Evolutionary conservation across 805 yeast genomes (phyloP).

Genomic region (Ogataea paraovalis): DNA sequence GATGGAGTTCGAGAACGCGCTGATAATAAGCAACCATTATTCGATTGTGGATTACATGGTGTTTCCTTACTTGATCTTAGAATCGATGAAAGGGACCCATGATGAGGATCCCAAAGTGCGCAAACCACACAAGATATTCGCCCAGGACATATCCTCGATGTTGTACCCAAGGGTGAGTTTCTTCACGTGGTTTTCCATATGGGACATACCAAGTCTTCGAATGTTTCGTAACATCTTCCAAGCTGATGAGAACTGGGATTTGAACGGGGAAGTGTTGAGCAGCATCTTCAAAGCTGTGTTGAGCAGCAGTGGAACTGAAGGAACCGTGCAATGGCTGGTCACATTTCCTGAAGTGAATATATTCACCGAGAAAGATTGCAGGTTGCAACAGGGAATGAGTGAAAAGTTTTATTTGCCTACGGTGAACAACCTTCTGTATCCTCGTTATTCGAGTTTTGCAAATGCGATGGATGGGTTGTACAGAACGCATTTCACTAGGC

Average conservation of each 20-base stretch:
- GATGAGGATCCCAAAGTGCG: conserved; percentile 4
- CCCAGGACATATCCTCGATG: conserved; percentile 25
- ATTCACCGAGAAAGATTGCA: conserved; percentile 44
- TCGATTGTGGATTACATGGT: conserved; percentile 65
- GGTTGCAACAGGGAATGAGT: conserved; percentile 51
- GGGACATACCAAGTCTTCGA: conserved; percentile 56
- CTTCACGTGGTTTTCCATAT: conserved; percentile 66
- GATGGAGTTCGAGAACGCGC: conserved; percentile 34
- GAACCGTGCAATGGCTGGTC: conserved; percentile 48
- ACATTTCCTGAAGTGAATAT: conserved; percentile 86
- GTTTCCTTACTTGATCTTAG: conserved; percentile 39
- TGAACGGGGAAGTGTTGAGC: conserved; percentile 34
- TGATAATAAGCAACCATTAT: conserved; percentile 53
- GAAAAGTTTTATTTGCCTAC: conserved; percentile 57
- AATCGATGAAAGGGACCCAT: conserved; percentile 15
- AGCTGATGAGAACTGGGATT: conserved; percentile 70
- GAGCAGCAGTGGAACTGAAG: conserved; percentile 30
- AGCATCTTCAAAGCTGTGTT: conserved; percentile 34
- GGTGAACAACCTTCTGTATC: conserved; percentile 64
- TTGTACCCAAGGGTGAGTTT: conserved; percentile 47
- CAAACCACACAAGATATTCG: conserved; percentile 17
- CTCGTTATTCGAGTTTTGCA: conserved; percentile 61
- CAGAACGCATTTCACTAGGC: conserved; percentile 35
- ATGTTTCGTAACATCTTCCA: conserved; percentile 44
- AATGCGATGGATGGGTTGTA: conserved; percentile 44